phyloP scores from a whole-genome alignment of 192 early-diverging fungal genomes.

The Kappamyces sp. region DNA sequence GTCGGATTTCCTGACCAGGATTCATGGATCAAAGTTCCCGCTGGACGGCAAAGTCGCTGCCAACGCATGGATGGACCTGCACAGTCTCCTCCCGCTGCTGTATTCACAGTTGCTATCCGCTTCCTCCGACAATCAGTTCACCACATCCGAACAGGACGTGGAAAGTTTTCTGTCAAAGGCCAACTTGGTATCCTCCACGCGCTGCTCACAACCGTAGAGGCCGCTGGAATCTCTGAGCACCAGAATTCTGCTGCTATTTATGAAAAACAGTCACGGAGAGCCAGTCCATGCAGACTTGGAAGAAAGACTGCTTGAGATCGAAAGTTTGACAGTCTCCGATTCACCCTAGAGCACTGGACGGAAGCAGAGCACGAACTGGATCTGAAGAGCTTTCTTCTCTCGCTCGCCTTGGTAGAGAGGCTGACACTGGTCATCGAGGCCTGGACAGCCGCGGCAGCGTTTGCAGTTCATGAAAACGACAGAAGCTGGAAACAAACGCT shows the following conservation, averaged over 20 bases:
- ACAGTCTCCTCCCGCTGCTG: constrained; percentile 7
- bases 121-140: background rate
- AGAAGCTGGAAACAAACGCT: constrained; percentile 5
- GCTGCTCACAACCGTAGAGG: background rate
- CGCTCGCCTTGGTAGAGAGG: background rate
- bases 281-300: constrained; percentile 7
- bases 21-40: constrained; percentile 5
- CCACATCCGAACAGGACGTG: background rate
- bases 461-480: constrained; percentile 11
- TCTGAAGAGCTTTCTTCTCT: too few species aligned
- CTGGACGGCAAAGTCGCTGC: background rate
- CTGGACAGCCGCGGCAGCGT: constrained; percentile 7
- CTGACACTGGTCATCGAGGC: constrained; percentile 9
- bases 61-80: constrained; percentile 2
- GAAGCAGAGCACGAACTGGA: too few species aligned
- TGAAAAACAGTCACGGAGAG: background rate
- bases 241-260: background rate
- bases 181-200: background rate
- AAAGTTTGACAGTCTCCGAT: background rate
- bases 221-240: constrained; percentile 9
- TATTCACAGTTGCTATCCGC: constrained; percentile 3
- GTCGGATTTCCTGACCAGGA: background rate
- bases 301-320: background rate
- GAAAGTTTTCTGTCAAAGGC: background rate
- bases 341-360: too few species aligned